These are phyloP conservation scores for Wickerhamiella musiphila DNA, from an alignment of 805 yeast genomes.

Conservation along the genomic window DNA sequence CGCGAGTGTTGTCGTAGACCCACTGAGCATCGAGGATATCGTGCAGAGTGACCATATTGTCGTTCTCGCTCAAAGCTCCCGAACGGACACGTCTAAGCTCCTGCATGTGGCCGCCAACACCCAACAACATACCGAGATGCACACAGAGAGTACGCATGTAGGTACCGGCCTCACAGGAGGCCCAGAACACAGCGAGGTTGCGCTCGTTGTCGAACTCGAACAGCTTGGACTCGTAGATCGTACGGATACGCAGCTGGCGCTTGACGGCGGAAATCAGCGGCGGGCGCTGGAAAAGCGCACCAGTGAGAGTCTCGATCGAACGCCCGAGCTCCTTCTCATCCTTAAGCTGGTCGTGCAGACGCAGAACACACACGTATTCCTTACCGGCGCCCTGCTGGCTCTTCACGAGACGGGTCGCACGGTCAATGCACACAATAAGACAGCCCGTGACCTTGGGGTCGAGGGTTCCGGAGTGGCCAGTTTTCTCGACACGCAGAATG, in stretches of 20 bases:
- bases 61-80: constrained; percentile 84
- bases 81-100: constrained; percentile 98
- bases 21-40: constrained; percentile 98
- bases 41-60: constrained; percentile 86
- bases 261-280: constrained; percentile 97
- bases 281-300: constrained; percentile 98
- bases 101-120: constrained; percentile 99
- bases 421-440: constrained; percentile 91
- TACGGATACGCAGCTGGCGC: constrained; percentile 96
- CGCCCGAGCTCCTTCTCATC: constrained; percentile 82
- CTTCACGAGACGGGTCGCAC: constrained; percentile 95
- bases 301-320: constrained; percentile 83
- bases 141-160: constrained; percentile 99
- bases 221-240: constrained; percentile 88
- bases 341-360: constrained; percentile 83
- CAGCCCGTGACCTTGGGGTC: constrained; percentile 99
- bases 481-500: constrained; percentile 85
- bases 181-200: constrained; percentile 97
- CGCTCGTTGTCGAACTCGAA: constrained; percentile 95
- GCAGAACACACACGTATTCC: constrained; percentile 94
- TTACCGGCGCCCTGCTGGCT: constrained; percentile 99
- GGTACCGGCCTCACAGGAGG: constrained; percentile 99
- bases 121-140: constrained; percentile 92
- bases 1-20: constrained; percentile 92
- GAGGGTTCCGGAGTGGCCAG: constrained; percentile 98